Base-by-base conservation (phyloP, 192 early-diverging fungal genomes). In the Kappamyces sp. region DNA sequence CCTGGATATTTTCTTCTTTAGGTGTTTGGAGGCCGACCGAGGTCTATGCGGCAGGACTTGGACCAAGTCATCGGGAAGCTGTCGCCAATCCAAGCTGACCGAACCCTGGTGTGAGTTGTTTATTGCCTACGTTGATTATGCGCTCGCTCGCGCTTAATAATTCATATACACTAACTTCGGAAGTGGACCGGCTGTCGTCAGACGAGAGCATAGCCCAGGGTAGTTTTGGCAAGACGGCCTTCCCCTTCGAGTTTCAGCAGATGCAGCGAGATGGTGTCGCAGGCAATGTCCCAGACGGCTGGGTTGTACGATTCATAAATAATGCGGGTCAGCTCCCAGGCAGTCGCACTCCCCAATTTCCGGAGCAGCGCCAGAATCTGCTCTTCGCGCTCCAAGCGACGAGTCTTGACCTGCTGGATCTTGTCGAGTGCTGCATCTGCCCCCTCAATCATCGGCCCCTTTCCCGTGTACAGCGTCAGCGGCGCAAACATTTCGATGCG, bases 381-480 rank as follows among this genome's bases (percentile, higher is more conserved):
- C 8, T 67, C 50, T 55, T 95, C 92, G 43, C 92, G 79, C 40
- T 84, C 76, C 22, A 74, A 53, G 5, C 93, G 84, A 68, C 93
- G 91, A 4, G 60, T 57, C 29, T 92, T 88, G 62, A 92, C 93
- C 49, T 86, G 78, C 34, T 80, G 64, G 4, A 22, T 22, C 22
- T 22, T 22, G 22, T 22, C 22, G 22, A 22, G 22, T 0, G 22
- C 0, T 22, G 22, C 93, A 77, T 12, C 79, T 83, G 0, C 50
- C 45, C 8, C 68, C 66, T 0, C 87, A 87, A 54, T 88, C 73
- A 40, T 79, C 71, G 36, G 93, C 67, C 93, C 93, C 62, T 95
- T 91, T 1, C 88, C 88, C 1, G 86, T 84, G 65, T 88, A 80
- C 5, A 91, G 66, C 15, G 50, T 41, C 14, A 66, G 33, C 0